Evolutionary conservation across 2,329 filamentous ascomycete genomes (phyloP), one percentile per base, ranked within the genome.

Genomic region (Fusarium decemcellulare): DNA sequence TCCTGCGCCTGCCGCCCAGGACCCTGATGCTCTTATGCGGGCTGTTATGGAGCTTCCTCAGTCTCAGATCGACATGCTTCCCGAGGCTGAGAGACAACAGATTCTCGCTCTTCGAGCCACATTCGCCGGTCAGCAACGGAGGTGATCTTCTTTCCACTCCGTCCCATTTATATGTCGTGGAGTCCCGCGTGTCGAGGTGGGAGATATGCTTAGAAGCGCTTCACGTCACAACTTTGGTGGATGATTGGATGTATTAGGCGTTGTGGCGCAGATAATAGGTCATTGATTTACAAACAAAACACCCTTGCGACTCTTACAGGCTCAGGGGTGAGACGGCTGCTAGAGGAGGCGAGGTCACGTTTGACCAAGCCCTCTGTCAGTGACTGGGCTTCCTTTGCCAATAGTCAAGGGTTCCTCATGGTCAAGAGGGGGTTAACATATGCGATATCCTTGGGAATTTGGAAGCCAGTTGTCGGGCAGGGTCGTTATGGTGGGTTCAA

Each of bases 41-140:
- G 92, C 94, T 73, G 92, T 98, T 50, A 85, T 98, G 83, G 88
- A 87, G 57, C 90, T 98, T 83, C 89, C 94, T 3, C 92, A 93
- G 74, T 87, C 93, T 62, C 89, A 93, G 60, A 94, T 98, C 72
- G 92, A 95, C 77, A 88, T 90, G 75, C 83, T 98, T 51, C 90
- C 92, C 7, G 92, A 93, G 39, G 87, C 88, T 18, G 91, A 96
- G 75, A 87, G 92, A 57, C 88, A 88, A 65, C 94, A 98, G 79
- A 91, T 98, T 59, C 87, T 97, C 83, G 85, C 91, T 39, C 83
- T 98, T 59, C 87, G 94, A 58, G 90, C 91, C 69, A 86, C 88
- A 59, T 86, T 93, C 72, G 83, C 84, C 63, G 76, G 73, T 15
- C 81, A 83, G 59, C 81, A 82, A 61, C 72, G 79, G 63, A 77